Evolutionary conservation across 495 filamentous ascomycete genomes (phyloP).

Genomic region (Aspergillus hancockii): DNA sequence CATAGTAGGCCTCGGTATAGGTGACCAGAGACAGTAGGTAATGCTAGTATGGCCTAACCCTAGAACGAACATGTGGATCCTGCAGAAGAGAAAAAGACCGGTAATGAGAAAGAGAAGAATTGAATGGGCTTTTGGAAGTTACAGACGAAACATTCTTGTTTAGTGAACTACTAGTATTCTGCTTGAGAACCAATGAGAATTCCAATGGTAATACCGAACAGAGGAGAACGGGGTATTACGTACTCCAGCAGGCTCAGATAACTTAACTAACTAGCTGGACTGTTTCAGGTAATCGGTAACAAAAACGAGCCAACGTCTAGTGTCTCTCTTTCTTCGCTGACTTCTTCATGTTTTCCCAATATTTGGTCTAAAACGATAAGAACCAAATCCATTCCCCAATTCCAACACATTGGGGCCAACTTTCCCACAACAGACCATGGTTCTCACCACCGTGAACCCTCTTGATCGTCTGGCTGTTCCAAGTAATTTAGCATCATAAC

Average conservation of each 20-base stretch:
- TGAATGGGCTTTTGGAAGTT: too few relatives aligned
- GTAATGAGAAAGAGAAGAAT: too few relatives aligned
- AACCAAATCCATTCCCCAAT: background rate
- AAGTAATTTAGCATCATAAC: background rate
- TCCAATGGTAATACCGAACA: background rate
- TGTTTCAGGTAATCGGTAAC: slow-evolving; percentile 1
- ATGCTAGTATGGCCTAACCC: background rate
- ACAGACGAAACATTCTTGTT: too few relatives aligned
- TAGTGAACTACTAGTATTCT: too few relatives aligned
- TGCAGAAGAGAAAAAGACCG: background rate
- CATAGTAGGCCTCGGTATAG: background rate
- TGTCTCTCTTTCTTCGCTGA: too few relatives aligned
- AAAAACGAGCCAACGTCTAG: too few relatives aligned
- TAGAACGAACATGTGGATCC: background rate
- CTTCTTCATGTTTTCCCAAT: background rate
- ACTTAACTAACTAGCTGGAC: too few relatives aligned
- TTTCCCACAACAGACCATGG: background rate
- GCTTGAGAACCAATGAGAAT: too few relatives aligned
- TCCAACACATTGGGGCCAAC: background rate
- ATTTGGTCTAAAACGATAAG: background rate
- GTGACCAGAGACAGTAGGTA: background rate
- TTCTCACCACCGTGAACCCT: background rate
- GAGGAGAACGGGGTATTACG: background rate
- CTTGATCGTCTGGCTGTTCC: background rate
- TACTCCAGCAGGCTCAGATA: background rate